A percentile compares a stretch with the other conserved stretches of the same genome.
Evolutionary conservation across 2,329 filamentous ascomycete species (phyloP).

Genomic region (Colletotrichum musae): DNA sequence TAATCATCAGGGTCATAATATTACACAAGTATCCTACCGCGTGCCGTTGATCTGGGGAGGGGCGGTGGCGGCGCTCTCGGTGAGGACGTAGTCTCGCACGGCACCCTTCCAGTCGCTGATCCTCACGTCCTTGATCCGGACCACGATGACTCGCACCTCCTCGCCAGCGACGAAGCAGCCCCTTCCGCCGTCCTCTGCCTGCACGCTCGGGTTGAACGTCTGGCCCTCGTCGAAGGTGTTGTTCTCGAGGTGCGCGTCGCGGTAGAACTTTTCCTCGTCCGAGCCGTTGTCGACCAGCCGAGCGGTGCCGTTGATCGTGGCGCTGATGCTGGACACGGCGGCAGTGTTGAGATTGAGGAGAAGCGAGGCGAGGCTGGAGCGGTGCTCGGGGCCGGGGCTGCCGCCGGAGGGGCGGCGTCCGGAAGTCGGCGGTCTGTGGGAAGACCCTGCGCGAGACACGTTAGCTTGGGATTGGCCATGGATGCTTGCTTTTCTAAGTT

Average conservation of each 20-base stretch:
- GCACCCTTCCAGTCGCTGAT: constrained; percentile 97
- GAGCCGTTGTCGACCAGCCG: constrained; percentile 79
- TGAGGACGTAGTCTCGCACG: constrained; percentile 81
- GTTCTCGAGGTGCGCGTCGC: constrained; percentile 87
- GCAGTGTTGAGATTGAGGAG: constrained; percentile 93
- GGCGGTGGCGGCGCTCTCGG: constrained; percentile 48
- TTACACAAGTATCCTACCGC: constrained; percentile 42
- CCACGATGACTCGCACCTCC: constrained; percentile 89
- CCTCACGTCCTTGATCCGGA: constrained; percentile 85
- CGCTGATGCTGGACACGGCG: constrained; percentile 88
- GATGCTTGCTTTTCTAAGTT: too few species aligned
- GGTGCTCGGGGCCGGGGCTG: constrained; percentile 74
- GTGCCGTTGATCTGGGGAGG: constrained; percentile 57
- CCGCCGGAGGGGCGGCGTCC: constrained; percentile 70
- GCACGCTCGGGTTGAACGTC: constrained; percentile 48
- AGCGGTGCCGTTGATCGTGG: constrained; percentile 93
- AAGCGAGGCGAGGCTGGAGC: constrained; percentile 84
- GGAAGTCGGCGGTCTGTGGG: constrained; percentile 87
- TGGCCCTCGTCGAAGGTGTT: constrained; percentile 83
- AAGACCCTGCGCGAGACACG: constrained; percentile 74
- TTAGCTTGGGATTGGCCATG: constrained; percentile 22
- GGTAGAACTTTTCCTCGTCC: constrained; percentile 88
- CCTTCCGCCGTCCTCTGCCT: constrained; percentile 66
- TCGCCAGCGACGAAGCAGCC: constrained; percentile 83
- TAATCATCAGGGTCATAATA: background rate